Percentiles rank a stretch among this genome's conserved stretches.
These are phyloP conservation scores for Rhodotorula babjevae DNA, from an alignment of 768 basidiomycete genomes.

Conservation along the genomic window DNA sequence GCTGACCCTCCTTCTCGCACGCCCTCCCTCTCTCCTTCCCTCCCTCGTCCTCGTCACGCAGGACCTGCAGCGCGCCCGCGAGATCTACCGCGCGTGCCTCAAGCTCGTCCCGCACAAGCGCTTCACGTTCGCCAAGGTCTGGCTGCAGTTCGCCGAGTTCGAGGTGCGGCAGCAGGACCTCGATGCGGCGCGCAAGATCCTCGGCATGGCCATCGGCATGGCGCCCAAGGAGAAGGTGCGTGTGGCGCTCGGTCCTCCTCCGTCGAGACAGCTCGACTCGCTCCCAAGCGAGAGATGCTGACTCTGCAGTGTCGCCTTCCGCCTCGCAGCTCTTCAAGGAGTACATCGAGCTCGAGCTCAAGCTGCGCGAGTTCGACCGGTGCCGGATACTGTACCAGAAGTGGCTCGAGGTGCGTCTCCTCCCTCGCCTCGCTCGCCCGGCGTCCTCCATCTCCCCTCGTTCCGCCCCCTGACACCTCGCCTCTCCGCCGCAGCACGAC, in stretches of 20 bases:
- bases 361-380: constrained; percentile 92
- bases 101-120: constrained; percentile 88
- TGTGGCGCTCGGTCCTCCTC: too few relatives aligned
- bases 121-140: constrained; percentile 96
- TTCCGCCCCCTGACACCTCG: constrained; percentile 7
- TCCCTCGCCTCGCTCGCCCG: not conserved
- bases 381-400: constrained; percentile 88
- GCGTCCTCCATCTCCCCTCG: not conserved
- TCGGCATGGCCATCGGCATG: constrained; percentile 89
- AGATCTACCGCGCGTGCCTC: constrained; percentile 86
- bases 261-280: not conserved
- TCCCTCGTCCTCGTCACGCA: constrained; percentile 44
- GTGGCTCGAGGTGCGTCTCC: constrained; percentile 69
- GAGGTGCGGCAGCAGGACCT: constrained; percentile 80
- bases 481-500: constrained; percentile 59
- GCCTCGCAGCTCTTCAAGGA: constrained; percentile 69
- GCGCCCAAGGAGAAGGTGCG: constrained; percentile 76
- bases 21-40: too few relatives aligned
- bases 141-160: constrained; percentile 87
- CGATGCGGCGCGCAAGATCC: constrained; percentile 74
- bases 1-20: not conserved
- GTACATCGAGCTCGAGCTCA: constrained; percentile 89
- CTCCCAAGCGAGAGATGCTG: not conserved
- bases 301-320: too few relatives aligned
- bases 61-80: constrained; percentile 78